These are phyloP conservation scores for Cytospora mali DNA, from an alignment of 2,329 filamentous ascomycete species.

Conservation along the genomic window DNA sequence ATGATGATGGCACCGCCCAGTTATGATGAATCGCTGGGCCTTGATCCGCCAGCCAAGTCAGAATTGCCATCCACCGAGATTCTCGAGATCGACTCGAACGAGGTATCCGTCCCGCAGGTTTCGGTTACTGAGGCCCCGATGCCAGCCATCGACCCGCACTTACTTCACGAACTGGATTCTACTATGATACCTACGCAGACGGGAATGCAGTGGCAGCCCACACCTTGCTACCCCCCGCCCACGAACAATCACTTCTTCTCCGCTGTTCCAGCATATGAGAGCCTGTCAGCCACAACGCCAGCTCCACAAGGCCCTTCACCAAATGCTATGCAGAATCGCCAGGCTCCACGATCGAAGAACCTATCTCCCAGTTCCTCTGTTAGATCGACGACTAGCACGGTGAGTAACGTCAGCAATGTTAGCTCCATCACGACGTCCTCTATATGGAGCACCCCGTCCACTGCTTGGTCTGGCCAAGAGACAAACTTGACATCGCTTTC, in stretches of 20 bases:
- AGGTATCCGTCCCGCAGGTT: slow-evolving; percentile 39
- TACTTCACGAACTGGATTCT: slow-evolving; percentile 39
- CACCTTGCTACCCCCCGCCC: slow-evolving; percentile 27
- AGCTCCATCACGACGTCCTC: slow-evolving; percentile 51
- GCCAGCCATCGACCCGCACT: slow-evolving; percentile 37
- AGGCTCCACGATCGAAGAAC: slow-evolving; percentile 42
- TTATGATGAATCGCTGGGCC: slow-evolving; percentile 46
- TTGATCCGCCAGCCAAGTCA: slow-evolving; percentile 37
- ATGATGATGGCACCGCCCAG: slow-evolving; percentile 44
- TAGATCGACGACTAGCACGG: slow-evolving; percentile 47
- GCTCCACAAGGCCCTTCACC: slow-evolving; percentile 4
- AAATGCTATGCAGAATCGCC: slow-evolving; percentile 1
- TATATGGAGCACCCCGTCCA: slow-evolving; percentile 47
- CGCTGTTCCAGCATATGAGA: slow-evolving; percentile 15
- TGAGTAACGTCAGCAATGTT: slow-evolving; percentile 33
- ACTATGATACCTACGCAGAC: slow-evolving; percentile 29
- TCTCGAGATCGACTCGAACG: slow-evolving; percentile 54
- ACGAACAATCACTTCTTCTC: slow-evolving; percentile 5
- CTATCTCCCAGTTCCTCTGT: slow-evolving; percentile 53
- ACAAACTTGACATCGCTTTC: slow-evolving; percentile 49
- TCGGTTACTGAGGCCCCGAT: slow-evolving; percentile 20
- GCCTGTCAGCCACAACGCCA: slow-evolving; percentile 3
- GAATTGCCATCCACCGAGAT: slow-evolving; percentile 56
- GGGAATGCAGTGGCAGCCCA: slow-evolving; percentile 36
- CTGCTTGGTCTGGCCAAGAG: slow-evolving; percentile 44